Evolutionary conservation across 2,329 filamentous ascomycete genomes (phyloP).

Genomic region (Paecilomyces sp.): DNA sequence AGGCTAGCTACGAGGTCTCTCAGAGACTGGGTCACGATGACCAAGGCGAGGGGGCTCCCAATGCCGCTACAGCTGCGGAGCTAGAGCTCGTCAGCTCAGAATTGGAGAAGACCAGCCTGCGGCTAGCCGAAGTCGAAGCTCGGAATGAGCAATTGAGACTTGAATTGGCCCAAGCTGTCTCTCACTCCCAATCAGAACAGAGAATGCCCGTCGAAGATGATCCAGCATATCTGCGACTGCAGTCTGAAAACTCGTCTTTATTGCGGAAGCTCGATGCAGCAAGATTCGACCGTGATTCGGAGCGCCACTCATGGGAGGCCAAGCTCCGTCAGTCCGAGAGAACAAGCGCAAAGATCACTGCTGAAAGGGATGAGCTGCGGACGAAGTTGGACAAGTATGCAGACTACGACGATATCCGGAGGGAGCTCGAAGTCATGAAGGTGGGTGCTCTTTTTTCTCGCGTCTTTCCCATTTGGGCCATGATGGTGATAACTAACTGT

Average conservation of each 20-base stretch:
- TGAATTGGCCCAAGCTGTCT: conserved; percentile 83
- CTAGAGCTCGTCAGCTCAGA: conserved; percentile 90
- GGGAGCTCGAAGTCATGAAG: conserved; percentile 91
- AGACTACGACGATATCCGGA: conserved; percentile 94
- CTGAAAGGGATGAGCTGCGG: conserved; percentile 74
- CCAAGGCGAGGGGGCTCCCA: conserved; percentile 53
- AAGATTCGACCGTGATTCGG: conserved; percentile 74
- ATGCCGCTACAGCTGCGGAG: conserved; percentile 75
- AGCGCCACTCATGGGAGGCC: conserved; percentile 68
- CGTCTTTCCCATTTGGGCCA: neutral
- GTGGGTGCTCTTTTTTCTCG: conserved; percentile 23
- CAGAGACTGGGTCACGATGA: conserved; percentile 75
- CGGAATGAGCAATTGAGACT: conserved; percentile 89
- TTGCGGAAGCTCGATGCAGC: conserved; percentile 79
- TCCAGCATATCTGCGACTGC: conserved; percentile 76
- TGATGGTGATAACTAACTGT: conserved; percentile 1
- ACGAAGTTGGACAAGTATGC: conserved; percentile 79
- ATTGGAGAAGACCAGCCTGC: conserved; percentile 76
- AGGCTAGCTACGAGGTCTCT: conserved; percentile 94
- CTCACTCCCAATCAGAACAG: conserved; percentile 56
- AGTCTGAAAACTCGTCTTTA: conserved; percentile 88
- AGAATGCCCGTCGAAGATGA: conserved; percentile 72
- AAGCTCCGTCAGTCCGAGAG: conserved; percentile 74
- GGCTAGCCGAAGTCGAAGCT: conserved; percentile 84
- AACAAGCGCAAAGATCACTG: conserved; percentile 64